Percentiles rank a stretch among this genome's conserved stretches.
phyloP scores from a whole-genome alignment of 768 basidiomycete genomes.

The Leccinum longicurvipes region DNA sequence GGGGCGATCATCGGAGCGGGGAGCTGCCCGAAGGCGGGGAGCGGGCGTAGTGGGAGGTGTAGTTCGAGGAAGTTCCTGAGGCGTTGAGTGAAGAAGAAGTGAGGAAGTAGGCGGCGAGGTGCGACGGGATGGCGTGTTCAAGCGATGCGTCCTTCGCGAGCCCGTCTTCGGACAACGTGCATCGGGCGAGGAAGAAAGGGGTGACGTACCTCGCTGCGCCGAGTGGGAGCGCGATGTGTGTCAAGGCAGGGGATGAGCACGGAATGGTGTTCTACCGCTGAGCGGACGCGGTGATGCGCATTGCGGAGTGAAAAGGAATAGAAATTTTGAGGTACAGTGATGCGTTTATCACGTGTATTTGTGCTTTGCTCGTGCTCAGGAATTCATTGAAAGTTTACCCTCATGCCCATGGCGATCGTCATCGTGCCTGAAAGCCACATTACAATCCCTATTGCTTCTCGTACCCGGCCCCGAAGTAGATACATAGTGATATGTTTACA shows the following conservation, averaged over 20 bases:
- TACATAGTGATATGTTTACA: constrained; percentile 12
- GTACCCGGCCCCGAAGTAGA: neutral
- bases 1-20: constrained; percentile 92
- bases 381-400: neutral
- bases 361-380: neutral
- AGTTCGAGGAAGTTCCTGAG: constrained; percentile 75
- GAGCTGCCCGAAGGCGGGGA: constrained; percentile 88
- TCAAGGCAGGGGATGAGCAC: constrained; percentile 94
- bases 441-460: neutral
- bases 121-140: constrained; percentile 87
- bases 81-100: too few relatives aligned
- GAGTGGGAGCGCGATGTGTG: constrained; percentile 95
- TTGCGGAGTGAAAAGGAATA: too few relatives aligned
- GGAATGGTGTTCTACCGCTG: constrained; percentile 88
- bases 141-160: constrained; percentile 99
- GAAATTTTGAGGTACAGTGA: neutral
- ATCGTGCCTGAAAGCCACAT: too few relatives aligned
- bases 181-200: constrained; percentile 80
- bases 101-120: constrained; percentile 64
- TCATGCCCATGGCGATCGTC: too few relatives aligned
- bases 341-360: neutral
- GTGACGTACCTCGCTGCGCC: too few relatives aligned
- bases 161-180: constrained; percentile 98
- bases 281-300: constrained; percentile 14
- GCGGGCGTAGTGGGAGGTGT: constrained; percentile 78